These are phyloP conservation scores for Calvatia gigantea DNA, from an alignment of 768 basidiomycete genomes.

Conservation along the genomic window DNA sequence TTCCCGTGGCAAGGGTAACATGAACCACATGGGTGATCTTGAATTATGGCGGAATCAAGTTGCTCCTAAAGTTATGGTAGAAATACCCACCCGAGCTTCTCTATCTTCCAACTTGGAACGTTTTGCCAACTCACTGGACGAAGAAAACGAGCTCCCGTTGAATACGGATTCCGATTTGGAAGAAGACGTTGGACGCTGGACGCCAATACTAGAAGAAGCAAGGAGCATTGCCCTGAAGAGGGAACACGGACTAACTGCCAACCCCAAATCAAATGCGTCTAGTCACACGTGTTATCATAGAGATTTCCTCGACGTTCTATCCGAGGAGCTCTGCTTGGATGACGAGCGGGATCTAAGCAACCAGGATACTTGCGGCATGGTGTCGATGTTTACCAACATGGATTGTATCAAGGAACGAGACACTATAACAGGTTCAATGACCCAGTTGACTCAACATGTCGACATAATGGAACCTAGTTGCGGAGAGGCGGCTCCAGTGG, in stretches of 20 bases:
- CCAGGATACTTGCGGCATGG: not conserved
- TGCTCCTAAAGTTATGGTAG: not conserved
- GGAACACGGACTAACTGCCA: not conserved
- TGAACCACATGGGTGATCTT: conserved; percentile 2
- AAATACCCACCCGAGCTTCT: not conserved
- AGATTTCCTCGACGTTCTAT: conserved; percentile 6
- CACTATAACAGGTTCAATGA: not conserved
- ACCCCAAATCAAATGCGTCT: not conserved
- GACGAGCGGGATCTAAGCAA: conserved; percentile 1
- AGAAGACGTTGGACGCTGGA: not conserved
- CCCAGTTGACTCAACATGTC: not conserved
- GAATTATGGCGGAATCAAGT: not conserved
- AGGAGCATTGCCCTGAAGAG: not conserved
- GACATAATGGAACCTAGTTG: not conserved
- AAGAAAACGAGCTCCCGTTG: not conserved
- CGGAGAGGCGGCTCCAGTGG: not conserved
- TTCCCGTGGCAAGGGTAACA: conserved; percentile 4
- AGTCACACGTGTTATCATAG: not conserved
- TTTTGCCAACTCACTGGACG: not conserved
- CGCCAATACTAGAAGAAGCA: not conserved
- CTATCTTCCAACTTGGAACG: not conserved
- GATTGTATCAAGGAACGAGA: not conserved
- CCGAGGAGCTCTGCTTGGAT: not conserved
- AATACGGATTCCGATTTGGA: not conserved
- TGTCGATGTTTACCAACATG: not conserved